Conservation (phyloP, 2,329 filamentous ascomycete genomes). For the Tolypocladium album region DNA sequence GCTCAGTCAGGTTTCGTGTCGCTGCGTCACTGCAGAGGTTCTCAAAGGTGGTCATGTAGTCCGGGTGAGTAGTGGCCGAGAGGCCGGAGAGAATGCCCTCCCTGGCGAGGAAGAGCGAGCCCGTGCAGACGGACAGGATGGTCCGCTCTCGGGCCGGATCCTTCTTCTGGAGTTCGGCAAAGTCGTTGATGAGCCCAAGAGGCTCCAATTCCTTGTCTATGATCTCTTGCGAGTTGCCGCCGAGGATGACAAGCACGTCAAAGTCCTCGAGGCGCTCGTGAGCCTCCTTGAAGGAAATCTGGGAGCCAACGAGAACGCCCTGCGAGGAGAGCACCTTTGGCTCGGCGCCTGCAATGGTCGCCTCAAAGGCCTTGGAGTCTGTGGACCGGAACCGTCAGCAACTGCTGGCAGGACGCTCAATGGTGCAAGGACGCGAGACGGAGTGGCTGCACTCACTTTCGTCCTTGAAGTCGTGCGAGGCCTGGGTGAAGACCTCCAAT, state of each 20-base stretch:
- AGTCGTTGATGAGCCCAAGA: conserved; percentile 62
- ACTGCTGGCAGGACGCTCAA: background rate
- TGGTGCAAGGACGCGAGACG: background rate
- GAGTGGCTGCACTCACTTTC: conserved; percentile 25
- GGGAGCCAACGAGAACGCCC: conserved; percentile 60
- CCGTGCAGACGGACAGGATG: conserved; percentile 69
- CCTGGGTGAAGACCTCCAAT: conserved; percentile 37
- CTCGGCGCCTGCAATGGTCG: conserved; percentile 43
- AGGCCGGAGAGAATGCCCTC: conserved; percentile 69
- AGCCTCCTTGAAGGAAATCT: conserved; percentile 71
- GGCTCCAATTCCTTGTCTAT: conserved; percentile 60
- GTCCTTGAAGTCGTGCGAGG: conserved; percentile 43
- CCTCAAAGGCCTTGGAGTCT: conserved; percentile 48
- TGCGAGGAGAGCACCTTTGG: conserved; percentile 46
- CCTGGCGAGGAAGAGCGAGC: conserved; percentile 65
- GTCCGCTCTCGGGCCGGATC: conserved; percentile 74
- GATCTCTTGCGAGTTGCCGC: conserved; percentile 54
- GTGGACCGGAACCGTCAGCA: conserved; percentile 1
- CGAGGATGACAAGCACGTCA: conserved; percentile 69
- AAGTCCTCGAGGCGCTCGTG: conserved; percentile 64
- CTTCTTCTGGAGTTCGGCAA: conserved; percentile 68
- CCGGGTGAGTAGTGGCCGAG: conserved; percentile 72
- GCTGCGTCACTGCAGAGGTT: conserved; percentile 68
- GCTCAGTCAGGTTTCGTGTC: conserved; percentile 58
- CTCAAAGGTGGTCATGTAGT: conserved; percentile 71